Evolutionary conservation across 129 eudicot genomes (phyloP), one percentile per base, ranked within the genome.

Genomic region (Deinandra increscens): DNA sequence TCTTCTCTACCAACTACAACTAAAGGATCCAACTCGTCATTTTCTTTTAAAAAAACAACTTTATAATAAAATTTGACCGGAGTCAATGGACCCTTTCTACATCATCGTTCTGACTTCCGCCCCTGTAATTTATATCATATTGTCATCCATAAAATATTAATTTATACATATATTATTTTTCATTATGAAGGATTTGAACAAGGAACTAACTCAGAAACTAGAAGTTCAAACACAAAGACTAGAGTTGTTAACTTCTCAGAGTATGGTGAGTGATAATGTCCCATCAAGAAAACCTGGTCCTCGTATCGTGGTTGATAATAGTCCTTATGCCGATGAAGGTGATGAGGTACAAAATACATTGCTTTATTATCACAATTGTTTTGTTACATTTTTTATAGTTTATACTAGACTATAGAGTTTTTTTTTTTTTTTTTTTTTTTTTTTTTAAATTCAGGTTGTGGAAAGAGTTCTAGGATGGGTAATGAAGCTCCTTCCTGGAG

Each of bases 401-500:
- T 26, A 44, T 45, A 17, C 54, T 20, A 15, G 3, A 17, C 41
- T 51, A 55, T 41, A 20, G n/a, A n/a, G n/a, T n/a, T n/a, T n/a
- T n/a, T n/a, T n/a, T n/a, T n/a, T n/a, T n/a, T n/a, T n/a, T n/a
- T 42, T 6, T 20, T 9, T 58, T 5, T 14, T 56, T 10, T 60
- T 12, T 6, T 3, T 70, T 31, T 18, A 9, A 42, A 67, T 49
- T 42, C n/a, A n/a, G 98, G 98, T 93, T 31, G 98, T 93, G 39
- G 98, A 89, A 72, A 77, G 98, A 84, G 99, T 93, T 4, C 50
- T 93, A 51, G 97, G 97, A 31, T 93, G 99, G 99, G 85, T 93
- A 77, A 93, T 87, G 97, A 93, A 87, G 90, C 90, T 89, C n/a
- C 89, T 93, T 64, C 99, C 99, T 6, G 99, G 97, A 73, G 97